Base-by-base conservation (phyloP, 306 rosid genomes). In the Benincasa hispida region DNA sequence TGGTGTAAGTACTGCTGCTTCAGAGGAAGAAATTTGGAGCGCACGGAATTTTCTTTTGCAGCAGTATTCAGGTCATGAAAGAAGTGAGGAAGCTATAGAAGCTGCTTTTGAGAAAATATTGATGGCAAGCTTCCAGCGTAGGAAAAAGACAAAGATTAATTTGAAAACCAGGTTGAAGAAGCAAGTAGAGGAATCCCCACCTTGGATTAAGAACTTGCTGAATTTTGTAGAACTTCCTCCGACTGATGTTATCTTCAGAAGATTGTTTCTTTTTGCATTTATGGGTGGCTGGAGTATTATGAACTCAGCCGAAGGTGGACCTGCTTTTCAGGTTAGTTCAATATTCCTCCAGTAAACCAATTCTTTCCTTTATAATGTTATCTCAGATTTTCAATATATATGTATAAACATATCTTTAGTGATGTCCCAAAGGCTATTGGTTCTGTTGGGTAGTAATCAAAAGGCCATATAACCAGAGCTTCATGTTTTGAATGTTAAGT, bases 231-330 rank as follows among this genome's bases (percentile, higher is more conserved):
- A 95, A 86, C 85, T 90, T 82, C 96, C 99, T 42, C 96, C 98
- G 1, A 77, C 85, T 22, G 98, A 95, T 53, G 87, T 92, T 66
- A 86, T 92, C 69, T 91, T 90, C 37, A 88, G 98, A 86, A 87
- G 99, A 83, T 81, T 92, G 83, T 92, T 92, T 84, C 96, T 95
- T 75, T 95, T 95, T 79, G 91, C 91, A 58, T 92, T 95, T 89
- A 92, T 92, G 98, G 97, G 86, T 81, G 98, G 92, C 77, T 95
- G 99, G 99, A 95, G 99, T 81, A 88, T 92, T 61, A 92, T 92
- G 96, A 95, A 92, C 85, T 92, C 98, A 9, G 91, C 96, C 22
- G 99, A 95, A 79, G 92, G 93, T 81, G 99, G 99, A 87, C 99
- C 99, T 82, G 98, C 97, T 53, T 95, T 95, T 83, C 98, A 94